A percentile compares a stretch with the other conserved stretches of the same genome.
These are phyloP conservation scores for Ambrosia artemisiifolia DNA, from an alignment of 129 eudicot genomes.

Conservation along the genomic window DNA sequence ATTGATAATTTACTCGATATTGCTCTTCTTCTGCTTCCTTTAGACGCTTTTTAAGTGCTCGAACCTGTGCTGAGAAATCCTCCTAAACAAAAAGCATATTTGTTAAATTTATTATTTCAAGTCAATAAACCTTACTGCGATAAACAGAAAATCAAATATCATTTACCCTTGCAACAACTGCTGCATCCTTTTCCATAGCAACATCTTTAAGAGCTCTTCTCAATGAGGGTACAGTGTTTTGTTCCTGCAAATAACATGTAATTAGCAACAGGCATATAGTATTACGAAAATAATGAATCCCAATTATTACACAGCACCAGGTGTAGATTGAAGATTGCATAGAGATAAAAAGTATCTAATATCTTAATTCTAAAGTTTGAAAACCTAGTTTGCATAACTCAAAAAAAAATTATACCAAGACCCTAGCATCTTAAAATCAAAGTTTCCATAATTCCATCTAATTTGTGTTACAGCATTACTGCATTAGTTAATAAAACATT, in stretches of 20 bases:
- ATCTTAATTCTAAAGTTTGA: background rate
- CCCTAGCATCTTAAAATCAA: background rate
- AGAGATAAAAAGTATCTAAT: no score
- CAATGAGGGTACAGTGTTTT: conserved; percentile 75
- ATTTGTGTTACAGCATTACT: background rate
- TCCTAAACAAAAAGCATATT: conserved; percentile 54
- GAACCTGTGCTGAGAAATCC: conserved; percentile 92
- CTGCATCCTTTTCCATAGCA: conserved; percentile 99
- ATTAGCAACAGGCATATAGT: background rate
- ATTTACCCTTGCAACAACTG: conserved; percentile 91
- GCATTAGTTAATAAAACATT: background rate
- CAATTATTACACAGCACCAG: conserved; percentile 11
- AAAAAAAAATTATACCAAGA: background rate
- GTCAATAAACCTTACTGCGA: background rate
- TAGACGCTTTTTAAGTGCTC: conserved; percentile 75
- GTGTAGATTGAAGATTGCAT: conserved; percentile 7
- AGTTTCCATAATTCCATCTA: no score
- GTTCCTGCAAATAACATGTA: conserved; percentile 52
- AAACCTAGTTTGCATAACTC: conserved; percentile 3
- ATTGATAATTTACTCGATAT: conserved; percentile 55
- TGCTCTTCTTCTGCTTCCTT: conserved; percentile 99
- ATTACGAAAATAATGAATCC: background rate
- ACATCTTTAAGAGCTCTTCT: conserved; percentile 94
- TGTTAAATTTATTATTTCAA: background rate
- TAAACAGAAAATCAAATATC: background rate